phyloP scores from a whole-genome alignment of 2,329 filamentous ascomycete genomes.

The Pseudocercospora pini-densiflorae region DNA sequence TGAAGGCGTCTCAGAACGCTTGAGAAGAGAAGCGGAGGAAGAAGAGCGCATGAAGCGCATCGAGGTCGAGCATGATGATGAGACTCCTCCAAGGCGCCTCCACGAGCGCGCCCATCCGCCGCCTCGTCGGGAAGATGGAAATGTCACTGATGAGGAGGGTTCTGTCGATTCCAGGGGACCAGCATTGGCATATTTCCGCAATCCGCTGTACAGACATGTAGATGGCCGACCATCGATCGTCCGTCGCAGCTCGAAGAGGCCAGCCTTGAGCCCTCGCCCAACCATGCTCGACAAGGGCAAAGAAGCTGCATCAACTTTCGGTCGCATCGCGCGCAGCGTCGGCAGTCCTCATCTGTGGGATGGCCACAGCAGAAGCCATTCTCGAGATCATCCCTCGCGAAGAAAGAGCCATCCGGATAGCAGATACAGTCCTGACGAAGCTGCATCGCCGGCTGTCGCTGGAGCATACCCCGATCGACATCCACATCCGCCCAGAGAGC shows the following conservation, averaged over 20 bases:
- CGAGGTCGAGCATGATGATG: conserved; percentile 32
- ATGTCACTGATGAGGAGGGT: conserved; percentile 41
- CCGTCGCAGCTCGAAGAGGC: conserved; percentile 42
- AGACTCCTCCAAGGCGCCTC: conserved; percentile 27
- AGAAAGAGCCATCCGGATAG: conserved; percentile 31
- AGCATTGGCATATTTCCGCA: conserved; percentile 53
- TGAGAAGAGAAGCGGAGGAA: conserved; percentile 66
- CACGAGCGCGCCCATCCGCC: conserved; percentile 23
- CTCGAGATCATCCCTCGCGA: conserved; percentile 30
- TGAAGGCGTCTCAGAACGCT: conserved; percentile 70
- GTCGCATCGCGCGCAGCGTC: conserved; percentile 42
- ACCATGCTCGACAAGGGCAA: conserved; percentile 42
- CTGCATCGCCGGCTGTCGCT: conserved; percentile 16
- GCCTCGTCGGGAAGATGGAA: conserved; percentile 28
- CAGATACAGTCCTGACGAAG: conserved; percentile 31
- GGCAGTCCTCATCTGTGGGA: conserved; percentile 44
- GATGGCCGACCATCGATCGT: conserved; percentile 50
- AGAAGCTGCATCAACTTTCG: conserved; percentile 41
- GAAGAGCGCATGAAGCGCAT: conserved; percentile 39
- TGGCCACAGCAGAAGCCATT: conserved; percentile 36
- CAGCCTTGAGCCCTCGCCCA: conserved; percentile 38
- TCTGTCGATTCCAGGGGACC: conserved; percentile 51
- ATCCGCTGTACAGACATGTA: conserved; percentile 54
- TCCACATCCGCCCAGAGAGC: conserved; percentile 17
- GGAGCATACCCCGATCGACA: conserved; percentile 24